phyloP scores from a whole-genome alignment of 306 rosid species.

The Prunus dulcis region DNA sequence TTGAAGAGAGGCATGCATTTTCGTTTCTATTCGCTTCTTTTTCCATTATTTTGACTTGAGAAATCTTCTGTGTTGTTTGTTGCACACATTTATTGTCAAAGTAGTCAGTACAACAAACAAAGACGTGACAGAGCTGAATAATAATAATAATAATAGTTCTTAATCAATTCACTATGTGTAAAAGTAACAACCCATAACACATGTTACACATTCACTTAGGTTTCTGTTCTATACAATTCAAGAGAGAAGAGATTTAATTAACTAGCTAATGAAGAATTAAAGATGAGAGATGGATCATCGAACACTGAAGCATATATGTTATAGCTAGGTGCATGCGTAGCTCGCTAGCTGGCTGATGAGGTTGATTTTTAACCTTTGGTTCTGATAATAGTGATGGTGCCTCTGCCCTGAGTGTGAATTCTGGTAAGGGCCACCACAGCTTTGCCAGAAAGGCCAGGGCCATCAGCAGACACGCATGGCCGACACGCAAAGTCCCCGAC shows the following conservation, averaged over 20 bases:
- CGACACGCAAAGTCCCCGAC: conserved; percentile 96
- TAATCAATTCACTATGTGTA: neutral
- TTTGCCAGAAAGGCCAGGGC: conserved; percentile 92
- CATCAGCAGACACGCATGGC: conserved; percentile 76
- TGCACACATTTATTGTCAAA: neutral
- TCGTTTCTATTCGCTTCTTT: neutral
- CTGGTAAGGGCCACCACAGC: conserved; percentile 90
- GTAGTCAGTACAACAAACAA: too few relatives aligned
- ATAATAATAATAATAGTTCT: neutral
- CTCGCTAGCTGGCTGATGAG: neutral
- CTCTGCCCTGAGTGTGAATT: conserved; percentile 90
- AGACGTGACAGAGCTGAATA: neutral
- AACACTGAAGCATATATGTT: neutral
- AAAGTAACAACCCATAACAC: neutral
- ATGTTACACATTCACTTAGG: neutral
- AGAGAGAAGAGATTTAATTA: neutral
- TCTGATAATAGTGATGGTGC: conserved; percentile 95
- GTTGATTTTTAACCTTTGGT: conserved; percentile 56
- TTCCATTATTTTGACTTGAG: neutral
- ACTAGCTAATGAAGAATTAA: neutral
- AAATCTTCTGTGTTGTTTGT: neutral
- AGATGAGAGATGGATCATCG: neutral
- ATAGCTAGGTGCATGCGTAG: neutral
- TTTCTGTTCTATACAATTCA: neutral
- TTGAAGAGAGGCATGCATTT: neutral